Evolutionary conservation across 1,284 basidiomycete genomes (phyloP).

Genomic region (Puccinia coronata): DNA sequence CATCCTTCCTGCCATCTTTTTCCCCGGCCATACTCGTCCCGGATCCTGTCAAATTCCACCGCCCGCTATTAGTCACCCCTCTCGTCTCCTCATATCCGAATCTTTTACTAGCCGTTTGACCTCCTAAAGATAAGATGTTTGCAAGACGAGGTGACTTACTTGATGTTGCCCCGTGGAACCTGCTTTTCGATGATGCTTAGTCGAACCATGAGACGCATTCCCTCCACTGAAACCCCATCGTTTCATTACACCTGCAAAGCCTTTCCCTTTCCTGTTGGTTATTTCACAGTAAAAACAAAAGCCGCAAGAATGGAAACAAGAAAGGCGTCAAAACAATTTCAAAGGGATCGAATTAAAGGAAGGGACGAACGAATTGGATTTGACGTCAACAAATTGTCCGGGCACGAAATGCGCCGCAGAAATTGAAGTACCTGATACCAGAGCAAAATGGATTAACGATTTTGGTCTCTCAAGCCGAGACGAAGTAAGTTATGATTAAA

Average conservation of each 20-base stretch:
- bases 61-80: not conserved
- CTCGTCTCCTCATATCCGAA: not conserved
- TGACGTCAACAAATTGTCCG: constrained; percentile 92
- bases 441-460: constrained; percentile 4
- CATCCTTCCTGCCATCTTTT: constrained; percentile 97
- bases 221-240: constrained; percentile 90
- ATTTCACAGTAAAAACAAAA: not conserved
- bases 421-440: constrained; percentile 72
- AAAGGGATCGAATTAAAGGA: not conserved
- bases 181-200: constrained; percentile 85
- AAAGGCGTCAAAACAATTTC: constrained; percentile 1
- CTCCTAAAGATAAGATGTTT: not conserved
- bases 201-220: constrained; percentile 93
- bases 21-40: constrained; percentile 89
- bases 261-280: constrained; percentile 76
- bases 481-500: no score
- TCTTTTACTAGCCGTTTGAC: not conserved
- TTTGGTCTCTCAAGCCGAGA: not conserved
- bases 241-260: constrained; percentile 97
- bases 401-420: constrained; percentile 96
- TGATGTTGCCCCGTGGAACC: constrained; percentile 95
- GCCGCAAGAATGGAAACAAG: not conserved
- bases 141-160: constrained; percentile 62
- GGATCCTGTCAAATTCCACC: constrained; percentile 69
- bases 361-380: constrained; percentile 81